Conservation (phyloP, 495 filamentous ascomycete genomes). For the Cenococcum geophilum region DNA sequence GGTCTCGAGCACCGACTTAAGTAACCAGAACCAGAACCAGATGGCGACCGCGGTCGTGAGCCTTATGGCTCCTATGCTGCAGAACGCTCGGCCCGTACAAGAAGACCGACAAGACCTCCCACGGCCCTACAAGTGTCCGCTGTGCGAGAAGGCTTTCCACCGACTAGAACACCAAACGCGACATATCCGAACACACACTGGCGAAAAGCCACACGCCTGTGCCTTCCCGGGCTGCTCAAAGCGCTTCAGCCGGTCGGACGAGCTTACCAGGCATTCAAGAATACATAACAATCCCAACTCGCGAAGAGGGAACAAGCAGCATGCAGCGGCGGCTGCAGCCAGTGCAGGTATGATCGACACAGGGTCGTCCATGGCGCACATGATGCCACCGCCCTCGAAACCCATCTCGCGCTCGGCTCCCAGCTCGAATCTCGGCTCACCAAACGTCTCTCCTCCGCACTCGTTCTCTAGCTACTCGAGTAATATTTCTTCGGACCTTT, state of each 20-base stretch:
- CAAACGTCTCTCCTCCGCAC: slow-evolving; percentile 92
- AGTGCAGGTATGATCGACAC: slow-evolving; percentile 40
- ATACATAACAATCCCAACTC: slow-evolving; percentile 99
- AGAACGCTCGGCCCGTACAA: slow-evolving; percentile 53
- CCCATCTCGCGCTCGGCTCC: slow-evolving; percentile 81
- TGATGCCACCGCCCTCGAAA: slow-evolving; percentile 75
- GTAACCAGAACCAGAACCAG: slow-evolving; percentile 31
- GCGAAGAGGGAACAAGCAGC: slow-evolving; percentile 81
- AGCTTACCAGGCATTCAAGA: slow-evolving; percentile 91
- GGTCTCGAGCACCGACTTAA: slow-evolving; percentile 1
- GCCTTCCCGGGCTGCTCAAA: slow-evolving; percentile 93
- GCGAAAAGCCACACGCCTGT: slow-evolving; percentile 96
- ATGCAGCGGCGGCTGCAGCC: slow-evolving; percentile 40
- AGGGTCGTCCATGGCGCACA: slow-evolving; percentile 49
- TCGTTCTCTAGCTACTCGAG: slow-evolving; percentile 72
- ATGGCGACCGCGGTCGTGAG: slow-evolving; percentile 63
- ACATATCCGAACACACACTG: slow-evolving; percentile 95
- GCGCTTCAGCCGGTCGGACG: slow-evolving; percentile 93
- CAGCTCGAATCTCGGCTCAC: slow-evolving; percentile 78
- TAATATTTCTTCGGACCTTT: slow-evolving; percentile 55
- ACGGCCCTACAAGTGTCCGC: slow-evolving; percentile 93
- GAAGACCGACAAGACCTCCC: slow-evolving; percentile 69
- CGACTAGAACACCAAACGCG: slow-evolving; percentile 96
- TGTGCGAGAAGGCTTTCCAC: slow-evolving; percentile 99
- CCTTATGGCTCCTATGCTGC: slow-evolving; percentile 59